Base-by-base conservation (phyloP, 192 early-diverging fungal genomes). In the Borealophlyctis nickersoniae region DNA sequence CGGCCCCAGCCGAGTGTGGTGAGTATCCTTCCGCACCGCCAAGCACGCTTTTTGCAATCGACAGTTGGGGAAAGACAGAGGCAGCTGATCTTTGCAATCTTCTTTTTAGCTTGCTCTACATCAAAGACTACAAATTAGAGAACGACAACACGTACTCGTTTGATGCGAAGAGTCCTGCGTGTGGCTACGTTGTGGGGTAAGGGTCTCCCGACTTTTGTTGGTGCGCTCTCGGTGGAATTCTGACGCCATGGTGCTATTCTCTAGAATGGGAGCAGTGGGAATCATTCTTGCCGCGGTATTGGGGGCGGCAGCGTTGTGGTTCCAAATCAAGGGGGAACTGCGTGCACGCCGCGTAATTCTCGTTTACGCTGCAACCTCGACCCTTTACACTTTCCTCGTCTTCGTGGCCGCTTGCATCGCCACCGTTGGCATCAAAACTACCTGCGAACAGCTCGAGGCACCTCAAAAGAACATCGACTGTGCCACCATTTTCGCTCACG, bases 341-440 rank as follows among this genome's bases (percentile, higher is more conserved):
- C 67, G 58, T 49, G 63, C 70, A 52, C 55, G 59, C 23, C 66
- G 60, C 19, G 58, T 76, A 16, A 69, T 76, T 55, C 54, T 66
- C 36, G 64, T 56, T n/a, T 60, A 69, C 36, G 70, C 70, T 23
- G 70, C 65, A 36, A 32, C 58, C 29, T 60, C 74, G 45, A 59
- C 67, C 22, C 53, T 73, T 22, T 62, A 52, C 14, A 60, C 70
- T n/a, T 50, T 72, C 26, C 30, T 72, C 52, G 29, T 63, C 24
- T 55, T 76, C 66, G 58, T 76, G 32, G 65, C 62, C 56, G 66
- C 70, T n/a, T 23, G 60, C 28, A 55, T 76, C 24, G 54, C 70
- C 29, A 62, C 61, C 24, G 63, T 60, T 34, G 74, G 74, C 29
- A 45, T 76, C 48, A 54, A 58, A 36, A 60, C 54, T 4, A 76